A percentile compares a stretch with the other conserved stretches of the same genome.
phyloP scores from a whole-genome alignment of 2,329 filamentous ascomycete species.

The Colletotrichum eremochloae region DNA sequence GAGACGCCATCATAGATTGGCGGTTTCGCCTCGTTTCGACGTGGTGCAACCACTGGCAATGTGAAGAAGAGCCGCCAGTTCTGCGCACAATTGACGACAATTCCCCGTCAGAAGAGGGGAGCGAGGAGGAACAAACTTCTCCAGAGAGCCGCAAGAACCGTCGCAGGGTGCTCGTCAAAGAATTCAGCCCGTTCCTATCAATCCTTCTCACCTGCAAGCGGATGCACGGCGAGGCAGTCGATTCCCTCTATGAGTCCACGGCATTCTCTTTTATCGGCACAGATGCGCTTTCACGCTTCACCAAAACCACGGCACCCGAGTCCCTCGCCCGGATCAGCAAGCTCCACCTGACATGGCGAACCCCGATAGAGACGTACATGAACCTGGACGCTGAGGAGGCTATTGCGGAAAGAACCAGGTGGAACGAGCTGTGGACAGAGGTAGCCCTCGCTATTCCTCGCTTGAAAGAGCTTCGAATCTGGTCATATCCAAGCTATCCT shows the following conservation, averaged over 20 bases:
- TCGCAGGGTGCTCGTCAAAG: slow-evolving; percentile 18
- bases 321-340: slow-evolving; percentile 15
- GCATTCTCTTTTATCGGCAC: slow-evolving; percentile 42
- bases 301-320: background rate
- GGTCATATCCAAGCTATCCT: slow-evolving; percentile 31
- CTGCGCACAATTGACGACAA: slow-evolving; percentile 1
- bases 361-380: slow-evolving; percentile 34
- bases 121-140: background rate
- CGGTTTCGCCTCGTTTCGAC: slow-evolving; percentile 18
- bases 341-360: slow-evolving; percentile 25
- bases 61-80: slow-evolving; percentile 33
- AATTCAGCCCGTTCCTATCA: slow-evolving; percentile 37
- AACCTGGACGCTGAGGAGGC: slow-evolving; percentile 10
- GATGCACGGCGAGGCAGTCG: slow-evolving; percentile 30
- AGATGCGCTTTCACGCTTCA: slow-evolving; percentile 17
- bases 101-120: background rate
- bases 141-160: background rate
- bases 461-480: slow-evolving; percentile 24
- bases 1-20: slow-evolving; percentile 29
- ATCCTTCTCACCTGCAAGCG: slow-evolving; percentile 36
- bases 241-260: slow-evolving; percentile 30
- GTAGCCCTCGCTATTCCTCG: slow-evolving; percentile 13
- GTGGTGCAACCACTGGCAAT: slow-evolving; percentile 36
- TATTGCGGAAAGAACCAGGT: slow-evolving; percentile 7
- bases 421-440: slow-evolving; percentile 14